phyloP scores from a whole-genome alignment of 2,329 filamentous ascomycete species.

The Ceratocystiopsis sp. region DNA sequence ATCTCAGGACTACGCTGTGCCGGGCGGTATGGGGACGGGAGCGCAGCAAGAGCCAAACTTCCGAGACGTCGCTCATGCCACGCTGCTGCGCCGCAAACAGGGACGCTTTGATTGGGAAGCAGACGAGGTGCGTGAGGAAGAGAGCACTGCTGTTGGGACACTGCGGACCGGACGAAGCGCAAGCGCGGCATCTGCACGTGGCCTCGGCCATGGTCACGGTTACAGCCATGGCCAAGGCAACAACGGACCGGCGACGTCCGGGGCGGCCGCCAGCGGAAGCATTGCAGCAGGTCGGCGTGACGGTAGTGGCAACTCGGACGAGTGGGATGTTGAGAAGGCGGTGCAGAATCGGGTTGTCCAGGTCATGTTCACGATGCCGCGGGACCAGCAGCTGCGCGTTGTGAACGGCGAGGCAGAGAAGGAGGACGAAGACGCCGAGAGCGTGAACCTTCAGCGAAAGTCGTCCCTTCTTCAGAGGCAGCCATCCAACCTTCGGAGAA shows the following conservation, averaged over 20 bases:
- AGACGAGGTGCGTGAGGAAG: constrained; percentile 36
- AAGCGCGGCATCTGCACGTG: too few species aligned
- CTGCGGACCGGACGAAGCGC: constrained; percentile 3
- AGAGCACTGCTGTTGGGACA: constrained; percentile 7
- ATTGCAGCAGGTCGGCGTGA: constrained; percentile 7
- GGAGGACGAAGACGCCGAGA: constrained; percentile 10
- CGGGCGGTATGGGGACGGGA: constrained; percentile 10
- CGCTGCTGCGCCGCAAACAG: constrained; percentile 35
- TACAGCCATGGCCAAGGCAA: neutral
- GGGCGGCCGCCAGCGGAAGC: constrained; percentile 25
- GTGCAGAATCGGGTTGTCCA: constrained; percentile 57
- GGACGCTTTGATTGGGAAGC: constrained; percentile 37
- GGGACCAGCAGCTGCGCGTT: constrained; percentile 65
- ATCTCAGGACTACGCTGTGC: too few species aligned
- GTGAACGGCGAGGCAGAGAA: constrained; percentile 55
- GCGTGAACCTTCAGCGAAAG: constrained; percentile 1
- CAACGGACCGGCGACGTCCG: neutral
- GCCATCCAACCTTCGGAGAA: neutral
- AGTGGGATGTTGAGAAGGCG: constrained; percentile 64
- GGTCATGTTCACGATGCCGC: constrained; percentile 87
- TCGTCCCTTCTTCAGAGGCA: neutral
- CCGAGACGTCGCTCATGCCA: constrained; percentile 23
- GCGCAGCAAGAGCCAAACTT: constrained; percentile 5
- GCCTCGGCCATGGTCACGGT: neutral
- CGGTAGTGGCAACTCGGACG: constrained; percentile 21